Base-by-base conservation (phyloP, 2,329 filamentous ascomycete genomes). In the Neonectria faginata region DNA sequence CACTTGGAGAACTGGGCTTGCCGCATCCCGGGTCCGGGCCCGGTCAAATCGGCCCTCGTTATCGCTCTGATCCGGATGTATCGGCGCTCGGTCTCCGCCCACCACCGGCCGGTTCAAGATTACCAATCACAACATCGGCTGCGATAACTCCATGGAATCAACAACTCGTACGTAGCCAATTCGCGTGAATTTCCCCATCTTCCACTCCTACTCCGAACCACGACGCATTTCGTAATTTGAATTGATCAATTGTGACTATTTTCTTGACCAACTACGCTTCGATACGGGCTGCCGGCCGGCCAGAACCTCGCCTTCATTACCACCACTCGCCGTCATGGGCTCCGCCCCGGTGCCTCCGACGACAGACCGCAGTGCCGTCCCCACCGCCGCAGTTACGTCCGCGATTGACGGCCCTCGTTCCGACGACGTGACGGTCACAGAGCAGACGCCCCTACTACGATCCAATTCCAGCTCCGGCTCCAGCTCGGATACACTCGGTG, bases 371-470 rank as follows among this genome's bases (percentile, higher is more conserved):
- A 57, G 18, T 48, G 5, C 36, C 51, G 27, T 42, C 50, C 55
- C n/a, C 51, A 44, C 62, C 27, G 20, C 44, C 20, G 44, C 16
- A 6, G 10, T 54, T n/a, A n/a, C 29, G 10, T 18, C 45, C 39
- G 51, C 29, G 18, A 10, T 6, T n/a, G 36, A 57, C 18, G 39
- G 39, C 53, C 10, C 22, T 5, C 6, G 27, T 39, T 36, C 9
- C 18, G 27, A 22, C 42, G 60, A 57, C 20, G 27, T 45, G 39
- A 14, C 48, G 20, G 45, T 36, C 25, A 67, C 65, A 12, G 72
- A 74, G 51, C 60, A 69, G 57, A 74, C 73, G 20, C 73, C 73
- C 1, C 55, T 75, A 18, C 57, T 75, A 2, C 16, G n/a, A 7
- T 62, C 67, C 14, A 22, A 36, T 29, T 45, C 53, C 39, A 60